Conservation (phyloP, 2,329 filamentous ascomycete species). For the Penicillium sp. region DNA sequence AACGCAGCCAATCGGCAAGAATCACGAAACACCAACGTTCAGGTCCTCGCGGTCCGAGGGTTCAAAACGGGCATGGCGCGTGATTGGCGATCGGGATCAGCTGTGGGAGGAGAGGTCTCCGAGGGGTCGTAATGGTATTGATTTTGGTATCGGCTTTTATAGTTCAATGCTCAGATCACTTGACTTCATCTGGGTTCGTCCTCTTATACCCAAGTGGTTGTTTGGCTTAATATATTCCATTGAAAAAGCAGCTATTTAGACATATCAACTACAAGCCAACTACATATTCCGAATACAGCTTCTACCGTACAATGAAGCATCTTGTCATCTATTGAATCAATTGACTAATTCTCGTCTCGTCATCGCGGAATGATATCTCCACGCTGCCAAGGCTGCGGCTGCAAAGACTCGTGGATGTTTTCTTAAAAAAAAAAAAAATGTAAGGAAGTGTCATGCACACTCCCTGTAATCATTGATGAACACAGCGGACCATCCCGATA, state of each 20-base stretch:
- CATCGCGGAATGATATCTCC: conserved; percentile 1
- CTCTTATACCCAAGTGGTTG: neutral
- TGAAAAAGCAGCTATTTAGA: neutral
- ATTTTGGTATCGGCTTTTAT: neutral
- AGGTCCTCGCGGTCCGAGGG: too few species aligned
- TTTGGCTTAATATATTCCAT: neutral
- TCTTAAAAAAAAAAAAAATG: conserved; percentile 1
- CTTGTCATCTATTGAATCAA: conserved; percentile 18
- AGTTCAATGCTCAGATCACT: neutral
- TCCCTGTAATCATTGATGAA: conserved; percentile 7
- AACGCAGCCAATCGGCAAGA: too few species aligned
- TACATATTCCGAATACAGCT: neutral
- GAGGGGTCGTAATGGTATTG: too few species aligned
- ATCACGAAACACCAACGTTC: too few species aligned
- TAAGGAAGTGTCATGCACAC: conserved; percentile 2
- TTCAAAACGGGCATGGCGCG: too few species aligned
- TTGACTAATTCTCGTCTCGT: conserved; percentile 10
- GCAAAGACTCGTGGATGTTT: neutral
- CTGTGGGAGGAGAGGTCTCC: too few species aligned
- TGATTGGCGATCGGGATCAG: too few species aligned
- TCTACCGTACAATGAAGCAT: neutral
- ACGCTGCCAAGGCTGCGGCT: neutral
- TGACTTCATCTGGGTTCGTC: neutral
- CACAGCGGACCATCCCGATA: conserved; percentile 4
- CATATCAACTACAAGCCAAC: neutral